Base-by-base conservation (phyloP, 192 early-diverging fungal genomes). In the Chytriomyces sp. region DNA sequence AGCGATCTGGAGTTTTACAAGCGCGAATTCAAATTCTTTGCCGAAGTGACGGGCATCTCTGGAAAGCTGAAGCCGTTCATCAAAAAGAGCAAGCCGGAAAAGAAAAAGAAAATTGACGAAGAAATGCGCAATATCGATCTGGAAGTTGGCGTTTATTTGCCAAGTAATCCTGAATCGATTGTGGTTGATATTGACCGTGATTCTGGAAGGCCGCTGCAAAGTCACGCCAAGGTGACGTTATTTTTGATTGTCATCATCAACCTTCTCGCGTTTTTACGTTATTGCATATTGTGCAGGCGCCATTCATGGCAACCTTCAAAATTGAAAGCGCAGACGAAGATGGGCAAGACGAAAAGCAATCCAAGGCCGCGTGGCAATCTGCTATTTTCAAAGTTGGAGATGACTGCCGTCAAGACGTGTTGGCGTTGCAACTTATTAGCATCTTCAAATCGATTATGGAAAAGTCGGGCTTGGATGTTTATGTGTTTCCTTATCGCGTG, bases 321-420 rank as follows among this genome's bases (percentile, higher is more conserved):
- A 90, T 98, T 44, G 86, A 91, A 6, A 78, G 69, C 8, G 83
- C 82, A 48, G 87, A 88, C 5, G 91, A 91, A n/a, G 84, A 90
- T 44, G 80, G 89, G 46, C 83, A 84, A 82, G 89, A 85, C 77
- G 76, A 81, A 83, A 81, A 84, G 9, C 64, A 80, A 0, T 69
- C 75, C 62, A 69, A 82, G 8, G 45, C 77, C 4, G 86, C 91
- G 4, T 91, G 93, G 84, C 91, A 95, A 79, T 92, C 93, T 5
- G 92, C 95, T 1, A 99, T 99, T 71, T 99, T 99, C 89, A 99
- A 99, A 88, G 97, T 99, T 59, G 98, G 98, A 70, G 98, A 99
- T 75, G 97, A 99, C 84, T 99, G 98, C 84, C 91, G 98, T 44
- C 98, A 99, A 83, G 98, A 99, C 80, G 93, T 99, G 20, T 87